Evolutionary conservation across 305 asterid genomes (phyloP).

Genomic region (Galium porrigens): DNA sequence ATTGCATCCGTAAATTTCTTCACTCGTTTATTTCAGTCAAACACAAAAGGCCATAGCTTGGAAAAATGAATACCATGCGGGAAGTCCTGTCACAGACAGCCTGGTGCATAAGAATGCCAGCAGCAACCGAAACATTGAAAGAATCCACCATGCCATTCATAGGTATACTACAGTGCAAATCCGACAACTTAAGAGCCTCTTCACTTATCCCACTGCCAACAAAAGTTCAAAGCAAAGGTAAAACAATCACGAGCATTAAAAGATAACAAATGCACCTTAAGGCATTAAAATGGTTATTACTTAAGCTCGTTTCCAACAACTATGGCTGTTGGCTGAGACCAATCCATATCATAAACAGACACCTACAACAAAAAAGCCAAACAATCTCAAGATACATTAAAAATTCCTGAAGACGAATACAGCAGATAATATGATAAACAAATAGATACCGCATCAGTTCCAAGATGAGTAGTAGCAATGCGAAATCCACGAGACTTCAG

Average conservation of each 20-base stretch:
- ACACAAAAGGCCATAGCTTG: background rate
- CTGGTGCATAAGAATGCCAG: slow-evolving; percentile 92
- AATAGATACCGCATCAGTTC: slow-evolving; percentile 45
- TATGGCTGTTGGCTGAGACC: slow-evolving; percentile 86
- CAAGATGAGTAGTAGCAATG: slow-evolving; percentile 70
- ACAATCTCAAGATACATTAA: background rate
- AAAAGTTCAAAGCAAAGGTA: slow-evolving; percentile 15
- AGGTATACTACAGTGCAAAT: slow-evolving; percentile 74
- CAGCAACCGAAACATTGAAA: slow-evolving; percentile 88
- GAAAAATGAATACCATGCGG: slow-evolving; percentile 42
- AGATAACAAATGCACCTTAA: background rate
- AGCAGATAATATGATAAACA: background rate
- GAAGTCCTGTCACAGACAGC: slow-evolving; percentile 64
- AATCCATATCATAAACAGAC: slow-evolving; percentile 71
- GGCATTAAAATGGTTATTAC: slow-evolving; percentile 18
- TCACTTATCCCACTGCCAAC: slow-evolving; percentile 65
- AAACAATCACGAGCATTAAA: background rate
- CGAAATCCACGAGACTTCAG: slow-evolving; percentile 88
- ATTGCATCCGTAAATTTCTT: background rate
- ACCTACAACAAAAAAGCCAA: slow-evolving; percentile 38
- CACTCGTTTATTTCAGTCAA: background rate
- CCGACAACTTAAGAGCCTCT: slow-evolving; percentile 69
- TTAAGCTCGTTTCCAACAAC: slow-evolving; percentile 78
- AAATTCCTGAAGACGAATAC: background rate
- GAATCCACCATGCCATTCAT: slow-evolving; percentile 98